phyloP scores from a whole-genome alignment of 345 rosid species.

The Reutealis trisperma region DNA sequence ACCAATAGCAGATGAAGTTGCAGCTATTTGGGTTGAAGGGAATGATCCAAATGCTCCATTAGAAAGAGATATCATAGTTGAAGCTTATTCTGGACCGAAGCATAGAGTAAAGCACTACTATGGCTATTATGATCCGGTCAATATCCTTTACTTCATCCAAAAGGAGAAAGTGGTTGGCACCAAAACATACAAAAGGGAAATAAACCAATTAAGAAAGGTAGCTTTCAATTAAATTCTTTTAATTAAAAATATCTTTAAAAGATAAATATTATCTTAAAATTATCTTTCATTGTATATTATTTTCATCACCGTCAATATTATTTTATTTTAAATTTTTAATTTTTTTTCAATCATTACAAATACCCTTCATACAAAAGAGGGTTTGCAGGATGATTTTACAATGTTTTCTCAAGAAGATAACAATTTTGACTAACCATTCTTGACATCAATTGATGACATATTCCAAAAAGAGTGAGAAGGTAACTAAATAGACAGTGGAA shows the following conservation, averaged over 20 bases:
- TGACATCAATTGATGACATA: not conserved
- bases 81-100: not conserved
- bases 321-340: too few relatives aligned
- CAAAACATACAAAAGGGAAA: not conserved
- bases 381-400: too few relatives aligned
- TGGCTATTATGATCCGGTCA: not conserved
- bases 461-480: not conserved
- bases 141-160: not conserved
- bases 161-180: not conserved
- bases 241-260: too few relatives aligned
- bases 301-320: too few relatives aligned
- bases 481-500: not conserved
- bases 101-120: not conserved
- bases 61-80: not conserved
- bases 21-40: not conserved
- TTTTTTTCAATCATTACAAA: too few relatives aligned
- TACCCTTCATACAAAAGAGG: too few relatives aligned
- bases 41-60: not conserved
- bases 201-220: too few relatives aligned
- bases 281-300: too few relatives aligned
- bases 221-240: too few relatives aligned
- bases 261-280: too few relatives aligned
- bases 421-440: too few relatives aligned
- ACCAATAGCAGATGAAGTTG: not conserved
- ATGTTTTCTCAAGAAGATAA: too few relatives aligned